phyloP scores from a whole-genome alignment of 495 filamentous ascomycete genomes.

The Penicillium angulare region DNA sequence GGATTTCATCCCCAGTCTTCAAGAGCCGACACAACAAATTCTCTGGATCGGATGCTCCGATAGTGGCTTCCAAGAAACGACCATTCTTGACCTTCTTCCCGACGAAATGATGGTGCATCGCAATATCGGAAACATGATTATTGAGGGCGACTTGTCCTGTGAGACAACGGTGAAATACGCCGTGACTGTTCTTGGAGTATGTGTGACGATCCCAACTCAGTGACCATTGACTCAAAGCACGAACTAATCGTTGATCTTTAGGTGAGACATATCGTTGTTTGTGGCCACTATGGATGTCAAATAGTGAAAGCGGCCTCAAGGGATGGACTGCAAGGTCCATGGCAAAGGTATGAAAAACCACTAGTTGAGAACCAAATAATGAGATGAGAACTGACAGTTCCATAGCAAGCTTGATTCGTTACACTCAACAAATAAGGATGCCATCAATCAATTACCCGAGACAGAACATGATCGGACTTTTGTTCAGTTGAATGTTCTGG shows the following conservation, averaged over 20 bases:
- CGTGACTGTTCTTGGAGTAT: conserved; percentile 33
- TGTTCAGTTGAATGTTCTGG: conserved; percentile 25
- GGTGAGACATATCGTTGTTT: conserved; percentile 44
- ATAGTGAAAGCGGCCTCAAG: conserved; percentile 29
- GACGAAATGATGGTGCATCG: conserved; percentile 42
- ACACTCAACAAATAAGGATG: conserved; percentile 8
- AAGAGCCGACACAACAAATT: conserved; percentile 28
- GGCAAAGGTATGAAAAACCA: conserved; percentile 13
- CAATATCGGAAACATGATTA: conserved; percentile 40
- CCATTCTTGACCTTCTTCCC: conserved; percentile 26
- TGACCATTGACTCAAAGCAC: not conserved
- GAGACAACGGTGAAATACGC: conserved; percentile 35
- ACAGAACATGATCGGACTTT: conserved; percentile 15
- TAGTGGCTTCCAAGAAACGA: conserved; percentile 35
- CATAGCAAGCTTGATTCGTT: conserved; percentile 18
- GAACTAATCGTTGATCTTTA: conserved; percentile 13
- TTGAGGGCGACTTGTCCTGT: conserved; percentile 34
- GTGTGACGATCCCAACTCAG: not conserved
- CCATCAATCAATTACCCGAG: conserved; percentile 12
- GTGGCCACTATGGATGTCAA: conserved; percentile 44
- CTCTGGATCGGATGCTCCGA: conserved; percentile 47
- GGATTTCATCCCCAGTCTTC: conserved; percentile 31
- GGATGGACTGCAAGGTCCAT: conserved; percentile 19
- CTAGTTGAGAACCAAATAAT: not conserved
- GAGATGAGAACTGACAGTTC: not conserved